Percentiles rank a stretch among this genome's conserved stretches.
Conservation (phyloP, 306 rosid species). For the Inga leiocalycina region DNA sequence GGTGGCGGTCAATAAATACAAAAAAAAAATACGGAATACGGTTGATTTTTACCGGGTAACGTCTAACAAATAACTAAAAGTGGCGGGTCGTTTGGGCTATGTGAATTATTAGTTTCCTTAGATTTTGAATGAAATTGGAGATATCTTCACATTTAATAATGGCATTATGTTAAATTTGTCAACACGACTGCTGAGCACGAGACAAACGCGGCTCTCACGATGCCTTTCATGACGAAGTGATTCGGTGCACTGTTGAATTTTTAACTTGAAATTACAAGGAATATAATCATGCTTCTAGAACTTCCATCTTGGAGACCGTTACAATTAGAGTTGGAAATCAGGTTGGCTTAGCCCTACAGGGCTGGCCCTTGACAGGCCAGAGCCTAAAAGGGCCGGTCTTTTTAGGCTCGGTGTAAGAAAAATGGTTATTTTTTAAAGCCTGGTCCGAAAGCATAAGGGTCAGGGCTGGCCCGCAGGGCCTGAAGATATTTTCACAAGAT, state of each 20-base stretch:
- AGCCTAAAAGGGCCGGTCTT: too few relatives aligned
- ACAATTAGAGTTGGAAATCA: too few relatives aligned
- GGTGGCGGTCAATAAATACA: not conserved
- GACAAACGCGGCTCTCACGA: not conserved
- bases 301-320: not conserved
- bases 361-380: too few relatives aligned
- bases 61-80: not conserved
- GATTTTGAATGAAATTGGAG: not conserved
- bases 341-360: accelerated
- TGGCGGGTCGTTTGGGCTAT: not conserved
- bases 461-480: too few relatives aligned
- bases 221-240: not conserved
- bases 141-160: not conserved
- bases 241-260: not conserved
- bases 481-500: too few relatives aligned
- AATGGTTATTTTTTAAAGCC: too few relatives aligned
- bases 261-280: not conserved
- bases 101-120: not conserved
- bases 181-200: not conserved
- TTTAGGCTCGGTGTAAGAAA: too few relatives aligned
- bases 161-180: not conserved
- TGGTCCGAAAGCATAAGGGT: too few relatives aligned
- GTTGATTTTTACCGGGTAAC: not conserved
- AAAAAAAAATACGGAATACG: not conserved
- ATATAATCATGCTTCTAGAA: not conserved